These are phyloP conservation scores for Nitzschia sp. DNA, from an alignment of 108 stramenopile species.

Conservation along the genomic window DNA sequence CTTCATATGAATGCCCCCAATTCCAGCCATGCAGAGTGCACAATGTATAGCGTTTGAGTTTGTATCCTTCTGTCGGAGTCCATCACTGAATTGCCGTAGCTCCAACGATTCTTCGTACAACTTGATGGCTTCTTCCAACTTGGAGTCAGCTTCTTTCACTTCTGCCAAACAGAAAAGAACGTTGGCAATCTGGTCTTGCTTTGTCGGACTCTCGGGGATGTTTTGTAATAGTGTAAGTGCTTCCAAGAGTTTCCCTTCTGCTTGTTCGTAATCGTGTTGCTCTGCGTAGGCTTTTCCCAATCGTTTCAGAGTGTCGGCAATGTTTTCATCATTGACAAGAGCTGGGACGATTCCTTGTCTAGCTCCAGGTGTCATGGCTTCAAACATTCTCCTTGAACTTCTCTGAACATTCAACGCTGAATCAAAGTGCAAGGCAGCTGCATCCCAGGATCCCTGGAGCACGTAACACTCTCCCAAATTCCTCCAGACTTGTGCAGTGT, in stretches of 20 bases:
- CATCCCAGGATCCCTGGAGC: constrained; percentile 8
- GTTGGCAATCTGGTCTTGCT: constrained; percentile 41
- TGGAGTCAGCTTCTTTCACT: constrained; percentile 23
- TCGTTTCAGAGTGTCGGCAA: constrained; percentile 28
- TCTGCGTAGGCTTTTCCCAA: constrained; percentile 31
- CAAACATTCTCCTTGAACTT: constrained; percentile 15
- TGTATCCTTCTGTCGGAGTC: constrained; percentile 16
- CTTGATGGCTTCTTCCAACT: constrained; percentile 31
- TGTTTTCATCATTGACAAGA: constrained; percentile 18
- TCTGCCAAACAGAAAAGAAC: constrained; percentile 39
- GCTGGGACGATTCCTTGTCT: constrained; percentile 4
- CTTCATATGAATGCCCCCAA: constrained; percentile 36
- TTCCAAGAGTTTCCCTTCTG: constrained; percentile 28
- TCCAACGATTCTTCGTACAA: constrained; percentile 39
- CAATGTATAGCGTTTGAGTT: constrained; percentile 30
- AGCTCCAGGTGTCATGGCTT: not conserved
- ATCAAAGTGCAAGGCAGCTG: constrained; percentile 18
- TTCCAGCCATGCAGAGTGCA: constrained; percentile 40
- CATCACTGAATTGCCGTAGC: constrained; percentile 27
- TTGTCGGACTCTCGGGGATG: constrained; percentile 1
- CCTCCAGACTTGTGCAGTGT: constrained; percentile 34
- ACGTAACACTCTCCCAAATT: constrained; percentile 39
- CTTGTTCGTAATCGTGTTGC: constrained; percentile 18
- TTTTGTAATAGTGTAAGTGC: constrained; percentile 28
- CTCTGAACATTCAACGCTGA: constrained; percentile 34